Base-by-base conservation (phyloP, 176 grass and related monocot species). In the Poa annua region DNA sequence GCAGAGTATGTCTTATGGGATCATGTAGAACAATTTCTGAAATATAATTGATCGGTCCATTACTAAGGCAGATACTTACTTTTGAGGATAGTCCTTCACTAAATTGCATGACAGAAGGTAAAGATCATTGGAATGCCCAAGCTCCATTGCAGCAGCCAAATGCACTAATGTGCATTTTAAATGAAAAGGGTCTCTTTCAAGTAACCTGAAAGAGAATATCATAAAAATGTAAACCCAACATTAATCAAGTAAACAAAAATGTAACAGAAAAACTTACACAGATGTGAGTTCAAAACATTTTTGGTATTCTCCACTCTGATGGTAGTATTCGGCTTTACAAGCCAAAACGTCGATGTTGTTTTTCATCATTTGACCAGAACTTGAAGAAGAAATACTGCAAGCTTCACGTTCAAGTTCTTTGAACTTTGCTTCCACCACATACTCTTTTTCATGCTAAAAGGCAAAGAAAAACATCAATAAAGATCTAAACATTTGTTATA, bases 171-270 rank as follows among this genome's bases (percentile, higher is more conserved):
- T 94, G 87, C 96, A 90, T 83, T 98, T 98, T 38, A 91, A 88
- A 93, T 98, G 96, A 35, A 95, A 98, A 83, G 96, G 93, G 33
- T 98, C 96, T 76, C 89, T 95, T 87, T 95, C 96, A 87, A 98
- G 91, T 81, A 95, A 91, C 83, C 96, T 98, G 84, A 85, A n/a
- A 87, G 20, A 77, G 53, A 82, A 56, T 47, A 85, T 35, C 38
- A 74, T 16, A 74, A 68, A 11, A 41, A 55, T 83, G 45, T 56
- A 74, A 72, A 48, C 81, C 16, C 42, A 79, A 52, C 42, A 59
- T 74, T 76, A 71, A 15, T 35, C 22, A 3, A 63, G 59, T 8
- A 82, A 86, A 78, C 17, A 48, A 35, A 51, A 74, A 35, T 60
- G 72, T 77, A 68, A 53, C 17, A 71, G 11, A 45, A 91, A 51